Evolutionary conservation across 2,329 filamentous ascomycete species (phyloP).

Genomic region (Arthrobotrys sinensis): DNA sequence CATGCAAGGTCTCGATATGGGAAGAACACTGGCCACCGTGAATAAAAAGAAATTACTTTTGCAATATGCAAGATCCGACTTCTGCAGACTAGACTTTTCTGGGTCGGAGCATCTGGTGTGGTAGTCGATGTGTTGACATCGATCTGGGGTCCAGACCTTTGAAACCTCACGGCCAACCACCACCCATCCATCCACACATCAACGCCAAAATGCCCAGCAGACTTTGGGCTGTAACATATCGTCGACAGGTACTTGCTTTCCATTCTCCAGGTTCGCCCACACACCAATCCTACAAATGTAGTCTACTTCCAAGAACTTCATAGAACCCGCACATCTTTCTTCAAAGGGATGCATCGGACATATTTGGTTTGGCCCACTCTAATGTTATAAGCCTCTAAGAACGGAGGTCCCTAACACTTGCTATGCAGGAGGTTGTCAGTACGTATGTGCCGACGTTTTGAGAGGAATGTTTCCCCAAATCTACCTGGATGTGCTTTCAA

Average conservation of each 20-base stretch:
- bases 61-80: constrained; percentile 1
- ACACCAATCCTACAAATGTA: constrained; percentile 47
- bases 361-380: constrained; percentile 48
- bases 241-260: neutral
- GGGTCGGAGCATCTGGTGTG: neutral
- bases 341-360: constrained; percentile 39
- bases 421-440: constrained; percentile 52
- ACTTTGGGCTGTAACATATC: constrained; percentile 22
- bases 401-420: constrained; percentile 54
- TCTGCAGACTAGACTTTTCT: constrained; percentile 8
- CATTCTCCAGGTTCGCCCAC: constrained; percentile 42
- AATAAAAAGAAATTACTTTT: constrained; percentile 26
- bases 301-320: constrained; percentile 16
- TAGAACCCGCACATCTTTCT: constrained; percentile 48
- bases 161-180: constrained; percentile 10
- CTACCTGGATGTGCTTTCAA: constrained; percentile 28
- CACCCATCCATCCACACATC: constrained; percentile 8
- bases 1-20: constrained; percentile 53
- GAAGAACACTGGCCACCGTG: constrained; percentile 11
- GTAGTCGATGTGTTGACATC: constrained; percentile 32
- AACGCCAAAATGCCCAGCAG: constrained; percentile 11
- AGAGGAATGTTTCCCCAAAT: constrained; percentile 54
- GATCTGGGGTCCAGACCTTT: constrained; percentile 11
- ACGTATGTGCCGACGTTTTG: constrained; percentile 49
- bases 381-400: constrained; percentile 58